Base-by-base conservation (phyloP, 2,329 filamentous ascomycete genomes). In the Diaporthe citrichinensis region DNA sequence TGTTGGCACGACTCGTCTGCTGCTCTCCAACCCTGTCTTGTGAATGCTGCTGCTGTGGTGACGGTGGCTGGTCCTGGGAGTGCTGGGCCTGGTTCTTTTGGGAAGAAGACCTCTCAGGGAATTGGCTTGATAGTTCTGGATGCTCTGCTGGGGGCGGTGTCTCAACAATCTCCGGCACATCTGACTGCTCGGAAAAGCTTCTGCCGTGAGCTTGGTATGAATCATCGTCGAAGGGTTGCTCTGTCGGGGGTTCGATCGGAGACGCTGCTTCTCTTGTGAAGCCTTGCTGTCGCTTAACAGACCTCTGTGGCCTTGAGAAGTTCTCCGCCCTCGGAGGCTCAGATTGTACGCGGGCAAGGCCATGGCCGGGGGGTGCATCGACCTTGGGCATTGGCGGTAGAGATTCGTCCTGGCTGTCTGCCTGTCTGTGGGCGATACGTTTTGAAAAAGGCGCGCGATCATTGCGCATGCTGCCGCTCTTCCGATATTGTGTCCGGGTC, bases 401-500 rank as follows among this genome's bases (percentile, higher is more conserved):
- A 88, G 88, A 86, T n/a, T 87, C 87, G 36, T 86, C 82, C 51
- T 93, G 91, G 20, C 88, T 88, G 25, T 94, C 93, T n/a, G 88
- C 86, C 34, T 91, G 89, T 75, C 91, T 91, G 58, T 90, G 89
- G 6, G 88, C 88, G 59, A 92, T 88, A 53, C 96, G 91, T 83
- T 94, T 95, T 1, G 94, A 94, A 78, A 95, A 93, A 0, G 94
- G 92, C 4, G 92, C 87, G 72, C 94, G 90, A 76, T 97, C 94
- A 34, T 94, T 94, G 69, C 94, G 93, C 77, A 98, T 84, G 85
- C 96, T 98, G 46, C 96, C 96, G 75, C 94, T 89, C 80, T 92
- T 95, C 80, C 96, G 89, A 83, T 98, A 98, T 36, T 94, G 96
- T 7, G 97, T 99, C 73, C 95, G 91, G 28, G 95, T 99, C 17